Conservation (phyloP, 2,329 filamentous ascomycete species). For the Lachnellula suecica region DNA sequence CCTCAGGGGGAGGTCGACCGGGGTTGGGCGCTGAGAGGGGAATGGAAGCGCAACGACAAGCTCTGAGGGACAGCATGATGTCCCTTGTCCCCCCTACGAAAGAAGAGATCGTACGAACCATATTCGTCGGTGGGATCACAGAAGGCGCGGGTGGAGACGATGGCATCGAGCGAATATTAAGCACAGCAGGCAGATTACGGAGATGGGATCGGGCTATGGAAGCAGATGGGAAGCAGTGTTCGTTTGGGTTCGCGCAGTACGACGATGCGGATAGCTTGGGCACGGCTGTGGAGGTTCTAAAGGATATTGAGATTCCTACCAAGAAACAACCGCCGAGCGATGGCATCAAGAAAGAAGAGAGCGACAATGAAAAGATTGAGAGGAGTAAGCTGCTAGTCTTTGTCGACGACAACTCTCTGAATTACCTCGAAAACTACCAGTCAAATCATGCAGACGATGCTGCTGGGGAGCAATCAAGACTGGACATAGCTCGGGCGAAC, state of each 20-base stretch:
- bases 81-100: constrained; percentile 77
- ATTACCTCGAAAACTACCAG: constrained; percentile 82
- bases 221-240: constrained; percentile 73
- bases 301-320: constrained; percentile 77
- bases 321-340: constrained; percentile 65
- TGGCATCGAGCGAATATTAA: constrained; percentile 74
- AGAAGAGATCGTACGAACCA: constrained; percentile 88
- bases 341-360: constrained; percentile 41
- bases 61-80: constrained; percentile 67
- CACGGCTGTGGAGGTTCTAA: constrained; percentile 80
- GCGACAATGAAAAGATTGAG: constrained; percentile 46
- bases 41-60: constrained; percentile 65
- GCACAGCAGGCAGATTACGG: constrained; percentile 73
- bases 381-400: constrained; percentile 71
- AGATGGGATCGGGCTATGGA: constrained; percentile 83
- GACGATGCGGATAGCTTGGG: constrained; percentile 87
- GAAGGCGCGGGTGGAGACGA: constrained; percentile 75
- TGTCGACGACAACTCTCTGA: constrained; percentile 78
- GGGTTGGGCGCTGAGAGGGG: constrained; percentile 42
- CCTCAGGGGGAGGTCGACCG: constrained; percentile 36
- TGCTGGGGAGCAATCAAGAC: constrained; percentile 61
- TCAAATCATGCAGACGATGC: constrained; percentile 63
- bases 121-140: constrained; percentile 86
- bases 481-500: constrained; percentile 67
- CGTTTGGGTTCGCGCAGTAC: constrained; percentile 94